phyloP scores from a whole-genome alignment of 495 filamentous ascomycete species.

The Pseudoneurospora amorphoporcata region DNA sequence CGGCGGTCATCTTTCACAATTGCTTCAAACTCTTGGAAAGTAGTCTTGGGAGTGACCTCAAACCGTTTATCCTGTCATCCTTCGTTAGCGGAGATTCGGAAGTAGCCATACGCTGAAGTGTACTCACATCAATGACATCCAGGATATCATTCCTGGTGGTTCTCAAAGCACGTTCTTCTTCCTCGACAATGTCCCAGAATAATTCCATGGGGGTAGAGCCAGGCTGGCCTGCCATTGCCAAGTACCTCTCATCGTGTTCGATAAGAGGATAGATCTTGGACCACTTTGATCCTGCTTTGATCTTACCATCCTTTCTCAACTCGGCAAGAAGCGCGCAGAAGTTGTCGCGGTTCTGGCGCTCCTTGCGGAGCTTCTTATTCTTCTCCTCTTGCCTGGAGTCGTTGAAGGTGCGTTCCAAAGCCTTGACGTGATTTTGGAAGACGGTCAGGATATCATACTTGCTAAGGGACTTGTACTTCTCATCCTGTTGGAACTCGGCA shows the following conservation, averaged over 20 bases:
- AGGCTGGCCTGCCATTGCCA: slow-evolving; percentile 70
- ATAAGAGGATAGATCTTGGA: slow-evolving; percentile 68
- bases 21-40: slow-evolving; percentile 72
- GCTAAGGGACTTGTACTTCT: slow-evolving; percentile 78
- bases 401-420: slow-evolving; percentile 80
- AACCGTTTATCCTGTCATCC: slow-evolving; percentile 70
- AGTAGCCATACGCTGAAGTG: not conserved
- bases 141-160: slow-evolving; percentile 73
- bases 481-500: slow-evolving; percentile 69
- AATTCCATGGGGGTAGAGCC: slow-evolving; percentile 90
- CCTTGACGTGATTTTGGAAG: slow-evolving; percentile 92
- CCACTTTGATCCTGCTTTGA: slow-evolving; percentile 90
- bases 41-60: slow-evolving; percentile 77
- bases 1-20: slow-evolving; percentile 74
- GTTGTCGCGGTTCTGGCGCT: slow-evolving; percentile 73
- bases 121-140: slow-evolving; percentile 80
- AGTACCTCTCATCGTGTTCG: slow-evolving; percentile 73
- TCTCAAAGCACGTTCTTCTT: slow-evolving; percentile 78
- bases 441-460: slow-evolving; percentile 85
- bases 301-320: slow-evolving; percentile 63
- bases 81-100: not conserved
- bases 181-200: slow-evolving; percentile 94
- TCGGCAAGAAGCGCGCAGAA: slow-evolving; percentile 67
- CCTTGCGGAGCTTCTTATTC: slow-evolving; percentile 63
- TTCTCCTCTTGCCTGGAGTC: slow-evolving; percentile 82